Evolutionary conservation across 2,329 filamentous ascomycete genomes (phyloP), one percentile per base, ranked within the genome.

Genomic region (Trichoderma simmonsii): DNA sequence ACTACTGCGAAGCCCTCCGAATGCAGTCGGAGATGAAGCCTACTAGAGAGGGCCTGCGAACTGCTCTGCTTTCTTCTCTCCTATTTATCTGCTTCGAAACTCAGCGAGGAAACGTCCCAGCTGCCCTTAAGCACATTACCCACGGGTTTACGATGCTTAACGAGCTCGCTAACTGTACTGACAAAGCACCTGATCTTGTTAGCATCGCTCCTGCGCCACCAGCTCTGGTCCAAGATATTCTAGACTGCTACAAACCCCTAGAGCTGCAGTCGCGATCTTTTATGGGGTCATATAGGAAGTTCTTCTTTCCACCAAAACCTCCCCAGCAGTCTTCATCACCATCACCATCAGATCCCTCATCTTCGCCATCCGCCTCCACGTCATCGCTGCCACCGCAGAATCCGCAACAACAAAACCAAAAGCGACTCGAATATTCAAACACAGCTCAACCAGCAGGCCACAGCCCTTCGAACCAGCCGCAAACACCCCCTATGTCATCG

Each of bases 11-110:
- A 66, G 82, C 82, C 7, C 75, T 84, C n/a, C 81, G 81, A 3
- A 73, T 83, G 9, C 82, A 84, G 48, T 77, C 81, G 9, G 79
- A 80, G 48, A 81, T 82, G 1, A 78, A 74, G 39, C 81, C 82
- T 2, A 80, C 78, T 2, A 79, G 76, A 6, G 80, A 81, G n/a
- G 79, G 80, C 2, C 73, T 83, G 6, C 77, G 81, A 12, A 83
- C 82, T 2, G 82, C 82, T 0, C 74, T 84, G 67, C 71, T 84
- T 7, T 78, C 82, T 1, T 83, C 82, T 0, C 75, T 84, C 4
- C 72, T 84, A 0, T 84, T 84, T 54, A 81, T 84, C 51, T 83
- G 82, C 70, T 84, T 84, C 39, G 82, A 84, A 60, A 75, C 81
- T 3, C 81, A 82, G 71, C 76, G 82, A 5, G 82, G 82, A 3